Conservation (phyloP, 176 grass and related monocot genomes). For the Raddia guianensis region DNA sequence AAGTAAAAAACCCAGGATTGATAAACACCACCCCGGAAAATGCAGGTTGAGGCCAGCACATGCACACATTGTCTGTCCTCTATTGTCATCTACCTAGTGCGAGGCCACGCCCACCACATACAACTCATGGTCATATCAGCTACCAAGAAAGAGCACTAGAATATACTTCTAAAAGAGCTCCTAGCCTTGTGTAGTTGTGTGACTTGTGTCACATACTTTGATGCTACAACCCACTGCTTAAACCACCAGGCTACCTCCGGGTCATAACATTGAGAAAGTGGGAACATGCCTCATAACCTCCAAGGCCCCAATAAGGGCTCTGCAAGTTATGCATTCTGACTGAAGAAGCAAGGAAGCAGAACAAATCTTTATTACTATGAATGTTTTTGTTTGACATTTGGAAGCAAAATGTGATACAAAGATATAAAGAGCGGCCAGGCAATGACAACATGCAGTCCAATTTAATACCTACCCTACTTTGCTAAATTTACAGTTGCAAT, state of each 20-base stretch:
- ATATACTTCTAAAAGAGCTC: background rate
- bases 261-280: too few relatives aligned
- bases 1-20: background rate
- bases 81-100: conserved; percentile 12
- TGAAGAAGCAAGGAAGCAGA: background rate
- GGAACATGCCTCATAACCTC: background rate
- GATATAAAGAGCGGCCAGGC: background rate
- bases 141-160: conserved; percentile 2
- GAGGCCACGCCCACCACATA: background rate
- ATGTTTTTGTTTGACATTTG: background rate
- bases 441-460: background rate
- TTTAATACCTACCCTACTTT: background rate
- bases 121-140: background rate
- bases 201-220: background rate
- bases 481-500: background rate
- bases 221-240: background rate
- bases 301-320: background rate
- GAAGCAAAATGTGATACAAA: background rate
- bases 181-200: background rate
- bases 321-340: background rate
- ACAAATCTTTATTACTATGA: background rate
- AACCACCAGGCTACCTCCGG: background rate
- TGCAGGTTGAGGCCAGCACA: background rate
- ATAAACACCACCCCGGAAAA: background rate
- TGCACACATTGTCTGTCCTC: background rate